phyloP scores from a whole-genome alignment of 1,139 yeast genomes.

The Saccharomyces uvarum region DNA sequence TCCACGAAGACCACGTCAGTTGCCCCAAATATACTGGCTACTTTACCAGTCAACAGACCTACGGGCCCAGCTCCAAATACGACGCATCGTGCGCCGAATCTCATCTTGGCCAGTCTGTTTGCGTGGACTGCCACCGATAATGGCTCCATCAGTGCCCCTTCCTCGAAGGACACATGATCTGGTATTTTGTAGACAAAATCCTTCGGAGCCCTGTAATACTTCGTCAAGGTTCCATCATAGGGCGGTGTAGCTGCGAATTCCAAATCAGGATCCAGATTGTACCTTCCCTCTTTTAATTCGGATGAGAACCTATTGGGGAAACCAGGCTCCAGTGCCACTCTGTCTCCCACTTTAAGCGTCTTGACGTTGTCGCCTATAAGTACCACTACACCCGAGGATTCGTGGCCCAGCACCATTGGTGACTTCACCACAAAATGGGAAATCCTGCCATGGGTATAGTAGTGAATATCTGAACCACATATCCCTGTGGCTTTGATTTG shows the following conservation, averaged over 20 bases:
- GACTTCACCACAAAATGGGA: slow-evolving; percentile 57
- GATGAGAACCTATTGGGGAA: background rate
- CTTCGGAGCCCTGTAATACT: background rate
- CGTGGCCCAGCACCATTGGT: slow-evolving; percentile 28
- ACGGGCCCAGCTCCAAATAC: background rate
- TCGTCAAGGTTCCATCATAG: background rate
- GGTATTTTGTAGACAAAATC: background rate
- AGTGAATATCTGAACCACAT: slow-evolving; percentile 82
- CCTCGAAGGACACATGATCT: background rate
- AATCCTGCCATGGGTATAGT: slow-evolving; percentile 67
- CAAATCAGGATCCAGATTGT: background rate
- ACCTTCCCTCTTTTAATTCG: background rate
- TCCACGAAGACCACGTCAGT: background rate
- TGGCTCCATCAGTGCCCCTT: background rate
- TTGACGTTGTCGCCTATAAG: background rate
- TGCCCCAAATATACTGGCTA: background rate
- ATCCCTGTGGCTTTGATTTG: slow-evolving; percentile 59
- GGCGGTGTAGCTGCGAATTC: background rate
- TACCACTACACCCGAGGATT: background rate
- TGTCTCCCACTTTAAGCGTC: background rate
- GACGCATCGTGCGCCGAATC: background rate
- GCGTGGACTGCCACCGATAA: background rate
- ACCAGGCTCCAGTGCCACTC: background rate
- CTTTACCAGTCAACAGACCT: background rate
- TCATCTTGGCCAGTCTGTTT: background rate